Evolutionary conservation across 2,329 filamentous ascomycete genomes (phyloP).

Genomic region (Ceratocystis diversiconidia): DNA sequence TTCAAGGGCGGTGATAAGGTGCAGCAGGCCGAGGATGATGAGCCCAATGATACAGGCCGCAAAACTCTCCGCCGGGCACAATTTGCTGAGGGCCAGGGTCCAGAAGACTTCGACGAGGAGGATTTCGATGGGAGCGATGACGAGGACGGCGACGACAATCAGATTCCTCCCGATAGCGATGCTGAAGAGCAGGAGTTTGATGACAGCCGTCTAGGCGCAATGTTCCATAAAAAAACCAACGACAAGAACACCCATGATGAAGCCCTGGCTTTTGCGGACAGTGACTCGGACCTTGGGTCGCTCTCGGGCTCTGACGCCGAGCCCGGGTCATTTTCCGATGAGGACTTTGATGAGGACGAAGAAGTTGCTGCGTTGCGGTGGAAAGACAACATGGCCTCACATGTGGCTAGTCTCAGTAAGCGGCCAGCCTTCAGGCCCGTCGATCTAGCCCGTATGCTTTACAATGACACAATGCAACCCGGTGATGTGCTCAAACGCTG

Average conservation of each 20-base stretch:
- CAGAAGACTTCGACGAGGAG: constrained; percentile 40
- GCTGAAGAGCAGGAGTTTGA: constrained; percentile 44
- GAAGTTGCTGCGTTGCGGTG: constrained; percentile 64
- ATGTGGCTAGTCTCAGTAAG: constrained; percentile 57
- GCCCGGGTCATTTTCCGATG: constrained; percentile 32
- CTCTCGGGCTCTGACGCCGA: constrained; percentile 46
- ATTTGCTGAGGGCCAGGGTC: constrained; percentile 45
- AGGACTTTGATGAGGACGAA: constrained; percentile 46
- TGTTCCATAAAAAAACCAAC: constrained; percentile 38
- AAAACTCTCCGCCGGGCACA: constrained; percentile 45
- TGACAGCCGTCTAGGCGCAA: constrained; percentile 44
- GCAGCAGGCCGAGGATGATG: constrained; percentile 32
- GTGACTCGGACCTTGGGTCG: constrained; percentile 89
- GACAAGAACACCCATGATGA: constrained; percentile 36
- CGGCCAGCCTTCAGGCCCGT: constrained; percentile 60
- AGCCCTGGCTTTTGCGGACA: constrained; percentile 84
- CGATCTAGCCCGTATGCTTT: constrained; percentile 78
- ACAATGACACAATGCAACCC: constrained; percentile 65
- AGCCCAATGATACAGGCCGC: constrained; percentile 41
- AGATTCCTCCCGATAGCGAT: constrained; percentile 30
- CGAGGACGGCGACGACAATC: constrained; percentile 25
- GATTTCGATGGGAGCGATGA: constrained; percentile 25
- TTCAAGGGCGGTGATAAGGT: constrained; percentile 67
- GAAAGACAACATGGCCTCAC: constrained; percentile 76
- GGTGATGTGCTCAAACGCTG: constrained; percentile 64